Evolutionary conservation across 2,329 filamentous ascomycete species (phyloP).

Genomic region (Didymella pomorum): DNA sequence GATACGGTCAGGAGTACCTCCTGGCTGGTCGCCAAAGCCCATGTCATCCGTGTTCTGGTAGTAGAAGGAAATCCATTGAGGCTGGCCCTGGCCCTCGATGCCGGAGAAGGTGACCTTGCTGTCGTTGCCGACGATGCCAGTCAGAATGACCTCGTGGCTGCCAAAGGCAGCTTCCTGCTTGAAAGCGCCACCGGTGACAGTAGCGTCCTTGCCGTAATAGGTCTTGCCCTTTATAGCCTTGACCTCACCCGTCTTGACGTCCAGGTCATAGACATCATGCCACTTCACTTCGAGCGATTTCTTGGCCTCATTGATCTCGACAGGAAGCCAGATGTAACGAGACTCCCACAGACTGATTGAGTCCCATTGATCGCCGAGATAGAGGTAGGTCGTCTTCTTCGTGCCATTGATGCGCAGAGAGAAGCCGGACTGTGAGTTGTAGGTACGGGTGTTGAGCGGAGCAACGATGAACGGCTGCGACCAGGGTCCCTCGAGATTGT

Average conservation of each 20-base stretch:
- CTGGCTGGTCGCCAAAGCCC: conserved; percentile 64
- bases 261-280: conserved; percentile 65
- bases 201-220: conserved; percentile 58
- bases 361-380: conserved; percentile 64
- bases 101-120: conserved; percentile 62
- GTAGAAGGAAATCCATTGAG: conserved; percentile 66
- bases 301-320: conserved; percentile 61
- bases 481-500: conserved; percentile 61
- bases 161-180: conserved; percentile 65
- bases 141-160: conserved; percentile 57
- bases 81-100: conserved; percentile 59
- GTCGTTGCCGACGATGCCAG: conserved; percentile 64
- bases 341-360: conserved; percentile 65
- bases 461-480: conserved; percentile 63
- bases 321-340: conserved; percentile 65
- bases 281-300: conserved; percentile 61
- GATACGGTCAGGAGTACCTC: conserved; percentile 66
- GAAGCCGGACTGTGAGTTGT: conserved; percentile 63
- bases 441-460: conserved; percentile 61
- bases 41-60: conserved; percentile 69
- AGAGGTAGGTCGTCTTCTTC: conserved; percentile 60
- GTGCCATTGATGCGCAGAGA: conserved; percentile 58
- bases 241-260: conserved; percentile 62
- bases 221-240: conserved; percentile 57
- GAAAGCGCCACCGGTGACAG: conserved; percentile 58